phyloP scores from a whole-genome alignment of 73 alveolate genomes.

The Blepharisma japonicum region DNA sequence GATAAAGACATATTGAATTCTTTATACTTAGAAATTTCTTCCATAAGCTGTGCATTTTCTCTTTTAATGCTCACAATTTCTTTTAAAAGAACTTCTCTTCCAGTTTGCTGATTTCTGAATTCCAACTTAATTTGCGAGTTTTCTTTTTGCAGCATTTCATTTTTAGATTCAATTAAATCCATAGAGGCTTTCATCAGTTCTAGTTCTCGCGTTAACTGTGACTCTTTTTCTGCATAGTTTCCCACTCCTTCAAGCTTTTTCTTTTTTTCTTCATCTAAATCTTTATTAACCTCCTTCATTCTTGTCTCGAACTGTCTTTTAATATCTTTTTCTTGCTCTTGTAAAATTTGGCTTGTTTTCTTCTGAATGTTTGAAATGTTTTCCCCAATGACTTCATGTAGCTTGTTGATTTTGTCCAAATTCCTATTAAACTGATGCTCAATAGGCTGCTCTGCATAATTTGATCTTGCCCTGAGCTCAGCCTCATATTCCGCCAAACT shows the following conservation, averaged over 20 bases:
- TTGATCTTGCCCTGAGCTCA: slow-evolving; percentile 60
- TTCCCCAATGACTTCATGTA: slow-evolving; percentile 40
- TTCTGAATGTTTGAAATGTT: slow-evolving; percentile 57
- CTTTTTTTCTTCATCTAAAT: slow-evolving; percentile 44
- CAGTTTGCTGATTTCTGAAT: slow-evolving; percentile 56
- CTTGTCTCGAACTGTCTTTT: slow-evolving; percentile 47
- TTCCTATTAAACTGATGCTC: slow-evolving; percentile 41
- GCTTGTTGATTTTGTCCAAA: slow-evolving; percentile 36
- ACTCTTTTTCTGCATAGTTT: slow-evolving; percentile 55
- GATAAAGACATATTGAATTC: not conserved
- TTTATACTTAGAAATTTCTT: slow-evolving; percentile 51
- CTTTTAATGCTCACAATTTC: slow-evolving; percentile 64
- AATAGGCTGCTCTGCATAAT: slow-evolving; percentile 51
- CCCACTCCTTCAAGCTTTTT: slow-evolving; percentile 58
- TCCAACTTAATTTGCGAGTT: slow-evolving; percentile 62
- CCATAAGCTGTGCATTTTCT: slow-evolving; percentile 60
- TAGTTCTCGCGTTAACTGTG: slow-evolving; percentile 59
- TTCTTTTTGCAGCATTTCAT: slow-evolving; percentile 57
- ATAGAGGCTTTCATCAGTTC: slow-evolving; percentile 62
- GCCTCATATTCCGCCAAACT: slow-evolving; percentile 59
- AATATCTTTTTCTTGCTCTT: slow-evolving; percentile 67
- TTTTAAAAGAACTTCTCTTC: slow-evolving; percentile 58
- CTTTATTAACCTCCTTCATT: slow-evolving; percentile 12
- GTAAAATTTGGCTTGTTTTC: slow-evolving; percentile 50
- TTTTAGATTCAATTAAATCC: slow-evolving; percentile 63